Evolutionary conservation across 306 rosid genomes (phyloP), one percentile per base, ranked within the genome.

Genomic region (Inga laurina): DNA sequence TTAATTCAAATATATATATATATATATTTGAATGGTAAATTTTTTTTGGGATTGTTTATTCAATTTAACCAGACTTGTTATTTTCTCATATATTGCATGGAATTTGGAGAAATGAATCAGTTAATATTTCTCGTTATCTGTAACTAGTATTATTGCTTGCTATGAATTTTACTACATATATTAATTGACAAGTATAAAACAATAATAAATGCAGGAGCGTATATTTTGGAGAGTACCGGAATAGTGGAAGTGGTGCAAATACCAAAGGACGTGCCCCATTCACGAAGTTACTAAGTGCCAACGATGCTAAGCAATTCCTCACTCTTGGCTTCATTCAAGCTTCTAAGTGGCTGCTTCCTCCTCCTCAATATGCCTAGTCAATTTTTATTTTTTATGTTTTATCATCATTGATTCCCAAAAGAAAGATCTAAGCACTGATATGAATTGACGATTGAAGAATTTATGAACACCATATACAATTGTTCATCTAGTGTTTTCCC

Each of bases 271-370:
- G 88, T 39, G 86, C 15, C 6, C 32, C 62, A 2, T 89, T 21
- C 49, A 22, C 69, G 14, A 87, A 83, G 78, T 52, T 85, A 8
- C 22, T 87, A 8, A 81, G 4, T 4, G 73, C 41, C 6, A 68
- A 24, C 35, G 57, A 79, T 48, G 89, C 59, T 19, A 76, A 51
- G 45, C 82, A 81, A 39, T 89, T 77, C 79, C 3, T 89, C n/a
- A 43, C 64, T 34, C 86, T 89, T 2, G 79, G 79, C 74, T 89
- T 68, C 44, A 75, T 87, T 79, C 22, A 83, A 68, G 92, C 66
- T 75, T 80, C 90, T 35, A 62, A 70, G 35, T 89, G 92, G 90
- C 27, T 89, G 66, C 90, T 89, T 79, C 92, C 92, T 85, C 83
- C 84, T 39, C 85, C 75, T 21, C 39, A 65, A n/a, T 39, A 39